Conservation (phyloP, 2,329 filamentous ascomycete genomes). For the Aureobasidium sp. region DNA sequence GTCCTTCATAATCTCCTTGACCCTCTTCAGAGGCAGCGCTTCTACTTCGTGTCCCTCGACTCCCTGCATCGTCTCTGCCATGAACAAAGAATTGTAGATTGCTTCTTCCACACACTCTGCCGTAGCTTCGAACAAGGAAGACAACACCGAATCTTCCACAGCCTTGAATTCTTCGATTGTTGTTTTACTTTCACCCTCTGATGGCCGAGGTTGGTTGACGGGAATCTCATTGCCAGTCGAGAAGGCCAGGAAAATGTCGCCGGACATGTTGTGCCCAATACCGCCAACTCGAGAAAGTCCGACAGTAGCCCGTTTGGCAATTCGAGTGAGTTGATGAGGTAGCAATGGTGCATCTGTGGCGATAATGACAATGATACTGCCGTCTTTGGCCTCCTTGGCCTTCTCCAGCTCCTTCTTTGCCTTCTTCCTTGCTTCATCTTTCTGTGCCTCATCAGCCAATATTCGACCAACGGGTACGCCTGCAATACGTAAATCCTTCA, state of each 20-base stretch:
- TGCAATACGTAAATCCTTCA: neutral
- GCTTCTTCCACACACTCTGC: conserved; percentile 1
- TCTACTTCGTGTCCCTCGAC: neutral
- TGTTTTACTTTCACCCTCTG: neutral
- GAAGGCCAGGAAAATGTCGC: conserved; percentile 1
- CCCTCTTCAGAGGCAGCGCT: neutral
- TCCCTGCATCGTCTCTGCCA: neutral
- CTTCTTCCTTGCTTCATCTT: neutral
- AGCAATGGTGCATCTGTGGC: neutral
- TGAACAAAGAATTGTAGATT: neutral
- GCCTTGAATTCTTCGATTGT: neutral
- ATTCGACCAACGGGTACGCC: neutral
- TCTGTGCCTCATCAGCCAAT: neutral
- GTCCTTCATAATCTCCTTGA: neutral
- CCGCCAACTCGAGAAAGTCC: neutral
- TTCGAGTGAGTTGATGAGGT: neutral
- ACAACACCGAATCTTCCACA: neutral
- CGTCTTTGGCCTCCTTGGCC: neutral
- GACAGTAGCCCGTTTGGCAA: neutral
- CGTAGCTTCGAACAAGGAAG: neutral
- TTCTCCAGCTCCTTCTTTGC: neutral
- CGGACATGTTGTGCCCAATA: neutral
- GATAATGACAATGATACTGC: conserved; percentile 6
- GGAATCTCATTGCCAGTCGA: neutral
- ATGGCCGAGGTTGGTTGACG: neutral